Conservation (phyloP, 1,284 basidiomycete species). For the Leucoagaricus sp. region DNA sequence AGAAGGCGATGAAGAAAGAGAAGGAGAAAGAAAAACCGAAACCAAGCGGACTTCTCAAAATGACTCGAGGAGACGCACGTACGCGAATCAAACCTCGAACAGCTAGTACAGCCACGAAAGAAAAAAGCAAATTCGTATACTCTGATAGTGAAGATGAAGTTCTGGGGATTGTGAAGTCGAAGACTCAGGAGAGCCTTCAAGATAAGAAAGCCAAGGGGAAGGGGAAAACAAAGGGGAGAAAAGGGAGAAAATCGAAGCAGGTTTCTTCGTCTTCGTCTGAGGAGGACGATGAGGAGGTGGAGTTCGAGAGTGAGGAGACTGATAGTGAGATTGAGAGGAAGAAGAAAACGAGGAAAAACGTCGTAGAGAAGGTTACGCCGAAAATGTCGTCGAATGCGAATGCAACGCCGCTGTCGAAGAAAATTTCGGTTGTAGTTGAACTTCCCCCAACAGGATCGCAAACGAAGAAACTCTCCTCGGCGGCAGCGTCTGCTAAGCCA, state of each 20-base stretch:
- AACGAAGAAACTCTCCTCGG: too few relatives aligned
- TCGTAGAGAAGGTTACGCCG: too few relatives aligned
- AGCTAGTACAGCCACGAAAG: conserved; percentile 4
- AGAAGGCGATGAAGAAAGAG: conserved; percentile 17
- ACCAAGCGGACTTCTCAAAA: conserved; percentile 12
- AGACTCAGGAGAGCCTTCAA: conserved; percentile 5
- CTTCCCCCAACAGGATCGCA: too few relatives aligned
- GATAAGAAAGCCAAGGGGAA: conserved; percentile 9
- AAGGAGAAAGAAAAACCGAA: conserved; percentile 13
- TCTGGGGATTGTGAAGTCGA: background rate
- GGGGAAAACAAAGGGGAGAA: conserved; percentile 21
- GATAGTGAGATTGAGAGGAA: background rate
- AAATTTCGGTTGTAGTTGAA: conserved; percentile 5
- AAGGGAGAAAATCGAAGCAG: conserved; percentile 5
- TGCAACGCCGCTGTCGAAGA: background rate
- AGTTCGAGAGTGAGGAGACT: conserved; percentile 16
- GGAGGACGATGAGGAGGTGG: conserved; percentile 11
- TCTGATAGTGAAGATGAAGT: conserved; percentile 12
- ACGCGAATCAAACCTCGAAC: conserved; percentile 13
- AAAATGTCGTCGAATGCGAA: background rate
- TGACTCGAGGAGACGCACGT: conserved; percentile 13
- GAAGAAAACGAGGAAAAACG: background rate
- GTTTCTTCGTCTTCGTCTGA: conserved; percentile 8
- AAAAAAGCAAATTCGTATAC: too few relatives aligned
- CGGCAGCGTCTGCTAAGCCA: too few relatives aligned